phyloP scores from a whole-genome alignment of 2,329 filamentous ascomycete genomes.

The Colletotrichum salicis region DNA sequence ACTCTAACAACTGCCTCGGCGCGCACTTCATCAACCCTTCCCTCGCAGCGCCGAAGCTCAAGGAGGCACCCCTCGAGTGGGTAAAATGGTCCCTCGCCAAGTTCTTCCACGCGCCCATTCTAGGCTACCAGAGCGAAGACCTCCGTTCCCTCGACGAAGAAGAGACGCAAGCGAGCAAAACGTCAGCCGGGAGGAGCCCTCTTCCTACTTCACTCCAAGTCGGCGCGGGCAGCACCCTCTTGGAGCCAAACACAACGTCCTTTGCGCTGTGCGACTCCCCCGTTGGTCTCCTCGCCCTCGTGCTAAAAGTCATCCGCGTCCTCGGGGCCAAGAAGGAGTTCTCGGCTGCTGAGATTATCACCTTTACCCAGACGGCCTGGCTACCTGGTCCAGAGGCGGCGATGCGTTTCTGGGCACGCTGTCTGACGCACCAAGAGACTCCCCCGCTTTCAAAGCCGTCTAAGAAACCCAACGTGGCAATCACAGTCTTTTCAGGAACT shows the following conservation, averaged over 20 bases:
- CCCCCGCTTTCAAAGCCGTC: conserved; percentile 37
- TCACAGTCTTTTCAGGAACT: conserved; percentile 60
- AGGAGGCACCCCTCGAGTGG: conserved; percentile 58
- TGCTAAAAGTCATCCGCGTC: conserved; percentile 58
- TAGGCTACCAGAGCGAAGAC: conserved; percentile 67
- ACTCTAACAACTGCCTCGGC: conserved; percentile 64
- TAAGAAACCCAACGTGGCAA: conserved; percentile 52
- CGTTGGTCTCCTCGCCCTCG: conserved; percentile 65
- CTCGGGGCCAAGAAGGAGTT: conserved; percentile 54
- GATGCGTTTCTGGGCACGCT: conserved; percentile 65
- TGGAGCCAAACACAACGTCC: conserved; percentile 64
- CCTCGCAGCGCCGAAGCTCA: conserved; percentile 59
- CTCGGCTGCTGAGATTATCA: conserved; percentile 65
- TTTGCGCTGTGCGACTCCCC: conserved; percentile 73
- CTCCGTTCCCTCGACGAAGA: conserved; percentile 52
- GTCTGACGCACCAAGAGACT: conserved; percentile 48
- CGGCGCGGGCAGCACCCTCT: conserved; percentile 40
- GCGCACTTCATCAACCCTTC: conserved; percentile 70
- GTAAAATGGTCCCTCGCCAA: conserved; percentile 66
- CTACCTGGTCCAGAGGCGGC: conserved; percentile 72
- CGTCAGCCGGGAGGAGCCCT: conserved; percentile 21
- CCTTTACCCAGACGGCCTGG: conserved; percentile 72
- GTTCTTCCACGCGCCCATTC: conserved; percentile 58
- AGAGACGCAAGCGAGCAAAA: conserved; percentile 36
- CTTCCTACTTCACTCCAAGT: conserved; percentile 41